A percentile compares a stretch with the other conserved stretches of the same genome.
phyloP scores from a whole-genome alignment of 2,329 filamentous ascomycete genomes.

The Apiospora phragmitis region DNA sequence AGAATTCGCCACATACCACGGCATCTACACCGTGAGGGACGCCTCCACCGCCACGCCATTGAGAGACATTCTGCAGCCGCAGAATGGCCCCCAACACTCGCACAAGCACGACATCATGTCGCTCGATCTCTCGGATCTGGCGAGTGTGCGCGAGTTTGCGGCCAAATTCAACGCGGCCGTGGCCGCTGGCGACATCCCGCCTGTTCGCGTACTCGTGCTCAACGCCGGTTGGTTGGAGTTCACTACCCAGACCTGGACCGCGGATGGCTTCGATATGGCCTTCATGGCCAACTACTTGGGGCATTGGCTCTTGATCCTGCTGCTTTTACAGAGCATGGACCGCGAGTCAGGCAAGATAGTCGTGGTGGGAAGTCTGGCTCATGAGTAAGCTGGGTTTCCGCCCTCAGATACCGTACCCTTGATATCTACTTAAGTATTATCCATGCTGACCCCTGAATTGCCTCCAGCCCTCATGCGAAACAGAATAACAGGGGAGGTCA shows the following conservation, averaged over 20 bases:
- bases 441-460: not conserved
- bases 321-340: slow-evolving; percentile 21
- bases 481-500: slow-evolving; percentile 8
- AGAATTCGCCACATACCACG: slow-evolving; percentile 21
- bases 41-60: not conserved
- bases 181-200: slow-evolving; percentile 23
- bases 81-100: not conserved
- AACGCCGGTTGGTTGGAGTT: slow-evolving; percentile 27
- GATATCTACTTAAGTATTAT: not conserved
- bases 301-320: slow-evolving; percentile 21
- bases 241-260: slow-evolving; percentile 14
- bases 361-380: slow-evolving; percentile 12
- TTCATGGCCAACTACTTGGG: slow-evolving; percentile 19
- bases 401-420: not conserved
- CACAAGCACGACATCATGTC: slow-evolving; percentile 18
- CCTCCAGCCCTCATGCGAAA: not conserved
- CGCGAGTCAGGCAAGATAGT: slow-evolving; percentile 15
- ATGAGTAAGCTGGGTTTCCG: slow-evolving; percentile 15
- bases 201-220: slow-evolving; percentile 28
- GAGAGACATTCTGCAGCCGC: not conserved
- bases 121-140: slow-evolving; percentile 19
- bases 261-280: slow-evolving; percentile 17
- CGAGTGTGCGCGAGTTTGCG: slow-evolving; percentile 19
- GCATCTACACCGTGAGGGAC: slow-evolving; percentile 20
- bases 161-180: slow-evolving; percentile 19